Conservation (phyloP, 192 early-diverging fungal species). For the Coemansia sp. region DNA sequence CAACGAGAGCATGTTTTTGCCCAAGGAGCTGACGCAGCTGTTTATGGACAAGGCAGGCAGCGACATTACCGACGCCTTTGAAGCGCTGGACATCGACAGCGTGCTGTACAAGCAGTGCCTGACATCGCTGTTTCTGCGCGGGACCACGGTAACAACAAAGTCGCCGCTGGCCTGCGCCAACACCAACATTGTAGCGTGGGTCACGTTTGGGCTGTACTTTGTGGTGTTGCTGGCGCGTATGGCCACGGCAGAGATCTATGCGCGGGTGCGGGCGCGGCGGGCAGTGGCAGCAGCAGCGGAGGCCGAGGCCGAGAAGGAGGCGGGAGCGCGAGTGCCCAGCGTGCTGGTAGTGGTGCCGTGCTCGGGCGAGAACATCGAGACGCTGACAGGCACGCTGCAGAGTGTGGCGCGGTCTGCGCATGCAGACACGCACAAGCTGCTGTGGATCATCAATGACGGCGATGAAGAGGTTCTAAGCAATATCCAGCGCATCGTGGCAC, state of each 20-base stretch:
- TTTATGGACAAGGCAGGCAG: slow-evolving; percentile 34
- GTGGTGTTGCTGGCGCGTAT: slow-evolving; percentile 37
- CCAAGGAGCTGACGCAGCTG: slow-evolving; percentile 28
- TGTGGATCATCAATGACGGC: slow-evolving; percentile 51
- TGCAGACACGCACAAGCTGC: slow-evolving; percentile 35
- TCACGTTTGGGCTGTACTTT: slow-evolving; percentile 48
- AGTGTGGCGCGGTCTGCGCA: slow-evolving; percentile 43
- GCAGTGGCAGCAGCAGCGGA: slow-evolving; percentile 6
- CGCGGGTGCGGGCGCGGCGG: slow-evolving; percentile 28
- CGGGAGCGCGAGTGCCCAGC: background rate
- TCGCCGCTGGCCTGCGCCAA: slow-evolving; percentile 53
- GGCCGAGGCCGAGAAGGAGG: slow-evolving; percentile 9
- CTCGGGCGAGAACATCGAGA: slow-evolving; percentile 31
- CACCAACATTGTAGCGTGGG: slow-evolving; percentile 52
- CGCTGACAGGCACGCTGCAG: slow-evolving; percentile 41
- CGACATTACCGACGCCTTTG: slow-evolving; percentile 29
- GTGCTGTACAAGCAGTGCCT: slow-evolving; percentile 44
- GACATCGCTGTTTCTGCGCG: slow-evolving; percentile 35
- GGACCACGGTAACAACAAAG: slow-evolving; percentile 35
- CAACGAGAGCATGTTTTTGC: slow-evolving; percentile 32
- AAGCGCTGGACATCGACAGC: slow-evolving; percentile 16
- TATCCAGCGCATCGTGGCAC: slow-evolving; percentile 37
- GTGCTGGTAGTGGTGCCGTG: slow-evolving; percentile 40
- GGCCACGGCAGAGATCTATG: slow-evolving; percentile 35
- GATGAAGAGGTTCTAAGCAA: slow-evolving; percentile 18